Evolutionary conservation across 1,284 basidiomycete species (phyloP).

Genomic region (Ustilago cynodontis): DNA sequence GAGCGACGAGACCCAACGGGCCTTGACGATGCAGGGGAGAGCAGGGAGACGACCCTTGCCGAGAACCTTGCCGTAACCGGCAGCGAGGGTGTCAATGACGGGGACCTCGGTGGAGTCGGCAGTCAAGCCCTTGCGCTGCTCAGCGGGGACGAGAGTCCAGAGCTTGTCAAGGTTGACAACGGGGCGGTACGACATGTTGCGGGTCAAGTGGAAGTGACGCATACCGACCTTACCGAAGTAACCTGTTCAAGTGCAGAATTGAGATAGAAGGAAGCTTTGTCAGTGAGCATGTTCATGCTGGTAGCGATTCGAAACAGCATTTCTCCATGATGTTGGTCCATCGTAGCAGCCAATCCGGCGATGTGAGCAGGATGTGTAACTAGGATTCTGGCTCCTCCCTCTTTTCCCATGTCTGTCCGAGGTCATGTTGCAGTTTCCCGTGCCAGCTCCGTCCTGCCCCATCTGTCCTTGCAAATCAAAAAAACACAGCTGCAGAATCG

Average conservation of each 20-base stretch:
- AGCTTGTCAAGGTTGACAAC: slow-evolving; percentile 81
- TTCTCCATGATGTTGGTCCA: neutral
- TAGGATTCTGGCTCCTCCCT: too few relatives aligned
- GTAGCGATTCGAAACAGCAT: neutral
- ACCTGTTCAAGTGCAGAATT: slow-evolving; percentile 73
- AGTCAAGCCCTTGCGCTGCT: slow-evolving; percentile 63
- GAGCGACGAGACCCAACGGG: slow-evolving; percentile 68
- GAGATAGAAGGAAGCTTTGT: slow-evolving; percentile 6
- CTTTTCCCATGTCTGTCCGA: too few relatives aligned
- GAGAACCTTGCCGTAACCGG: slow-evolving; percentile 70
- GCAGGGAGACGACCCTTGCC: slow-evolving; percentile 69
- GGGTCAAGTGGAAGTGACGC: slow-evolving; percentile 95
- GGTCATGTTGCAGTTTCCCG: too few relatives aligned
- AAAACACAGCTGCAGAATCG: too few relatives aligned
- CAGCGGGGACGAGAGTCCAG: slow-evolving; percentile 69
- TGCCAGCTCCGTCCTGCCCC: too few relatives aligned
- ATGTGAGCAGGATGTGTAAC: too few relatives aligned
- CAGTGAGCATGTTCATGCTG: slow-evolving; percentile 7
- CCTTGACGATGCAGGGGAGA: slow-evolving; percentile 69
- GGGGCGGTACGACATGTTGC: slow-evolving; percentile 89
- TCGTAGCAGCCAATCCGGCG: too few relatives aligned
- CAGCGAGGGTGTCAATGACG: slow-evolving; percentile 69
- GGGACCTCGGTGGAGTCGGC: slow-evolving; percentile 66
- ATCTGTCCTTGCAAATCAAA: too few relatives aligned
- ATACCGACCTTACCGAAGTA: slow-evolving; percentile 97